Percentiles rank a stretch among this genome's conserved stretches.
Conservation (phyloP, 441 rosid genomes). For the Biscutella auriculata region DNA sequence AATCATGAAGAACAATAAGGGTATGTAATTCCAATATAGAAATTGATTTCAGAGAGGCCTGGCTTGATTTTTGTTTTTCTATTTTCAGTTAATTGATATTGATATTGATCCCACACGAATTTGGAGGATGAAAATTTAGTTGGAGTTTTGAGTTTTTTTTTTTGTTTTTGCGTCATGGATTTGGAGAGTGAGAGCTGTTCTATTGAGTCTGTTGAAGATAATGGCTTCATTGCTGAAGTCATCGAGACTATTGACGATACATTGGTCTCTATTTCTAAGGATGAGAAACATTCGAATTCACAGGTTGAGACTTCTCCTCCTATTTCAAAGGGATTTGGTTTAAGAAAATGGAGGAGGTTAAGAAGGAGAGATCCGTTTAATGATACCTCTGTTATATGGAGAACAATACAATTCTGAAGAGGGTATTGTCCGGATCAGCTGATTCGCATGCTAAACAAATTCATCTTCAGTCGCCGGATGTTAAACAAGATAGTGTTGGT, state of each 20-base stretch:
- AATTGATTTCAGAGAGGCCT: constrained; percentile 16
- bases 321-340: constrained; percentile 42
- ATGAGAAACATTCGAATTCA: constrained; percentile 8
- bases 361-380: constrained; percentile 39
- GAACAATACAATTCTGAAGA: constrained; percentile 34
- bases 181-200: constrained; percentile 31
- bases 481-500: constrained; percentile 28
- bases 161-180: constrained; percentile 29
- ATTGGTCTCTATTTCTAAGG: constrained; percentile 11
- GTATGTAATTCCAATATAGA: too few relatives aligned
- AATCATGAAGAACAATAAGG: neutral
- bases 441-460: constrained; percentile 22
- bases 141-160: neutral
- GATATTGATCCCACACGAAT: constrained; percentile 35
- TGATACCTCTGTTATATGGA: constrained; percentile 29
- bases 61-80: constrained; percentile 13
- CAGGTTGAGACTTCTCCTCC: constrained; percentile 24
- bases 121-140: constrained; percentile 5
- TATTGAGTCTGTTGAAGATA: constrained; percentile 42
- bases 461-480: constrained; percentile 20
- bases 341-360: constrained; percentile 66
- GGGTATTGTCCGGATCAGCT: constrained; percentile 31
- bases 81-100: constrained; percentile 23
- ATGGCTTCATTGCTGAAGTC: constrained; percentile 23
- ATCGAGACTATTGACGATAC: constrained; percentile 13